Evolutionary conservation across 1,284 basidiomycete genomes (phyloP).

Genomic region (Melampsora allii-populina): DNA sequence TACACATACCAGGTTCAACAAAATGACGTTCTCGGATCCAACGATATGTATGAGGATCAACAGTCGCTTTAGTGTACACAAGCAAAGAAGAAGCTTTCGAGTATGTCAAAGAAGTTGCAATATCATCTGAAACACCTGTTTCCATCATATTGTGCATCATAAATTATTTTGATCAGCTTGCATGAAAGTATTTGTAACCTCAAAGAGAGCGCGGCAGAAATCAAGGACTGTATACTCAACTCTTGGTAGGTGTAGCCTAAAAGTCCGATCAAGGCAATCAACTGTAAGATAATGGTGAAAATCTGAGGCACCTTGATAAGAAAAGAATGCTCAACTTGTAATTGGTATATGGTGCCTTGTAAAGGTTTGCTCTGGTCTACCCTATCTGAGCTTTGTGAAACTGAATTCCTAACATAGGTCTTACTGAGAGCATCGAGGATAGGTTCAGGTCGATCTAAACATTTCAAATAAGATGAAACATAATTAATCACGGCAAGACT

Average conservation of each 20-base stretch:
- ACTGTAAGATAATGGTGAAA: background rate
- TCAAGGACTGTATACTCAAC: constrained; percentile 1
- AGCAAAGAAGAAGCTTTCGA: constrained; percentile 34
- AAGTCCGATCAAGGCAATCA: background rate
- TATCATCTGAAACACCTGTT: constrained; percentile 32
- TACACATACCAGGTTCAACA: constrained; percentile 17
- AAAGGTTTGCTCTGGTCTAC: background rate
- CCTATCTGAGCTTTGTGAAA: constrained; percentile 6
- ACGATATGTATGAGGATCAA: constrained; percentile 29
- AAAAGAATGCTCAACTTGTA: constrained; percentile 5
- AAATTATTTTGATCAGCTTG: background rate
- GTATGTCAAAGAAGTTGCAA: constrained; percentile 23
- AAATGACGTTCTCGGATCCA: constrained; percentile 23
- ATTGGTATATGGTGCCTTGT: constrained; percentile 30
- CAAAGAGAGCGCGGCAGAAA: background rate
- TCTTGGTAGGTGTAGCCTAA: constrained; percentile 38
- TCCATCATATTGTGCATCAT: background rate
- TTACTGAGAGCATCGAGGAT: constrained; percentile 15
- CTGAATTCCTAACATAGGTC: constrained; percentile 9
- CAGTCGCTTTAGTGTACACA: constrained; percentile 28
- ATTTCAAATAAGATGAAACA: background rate
- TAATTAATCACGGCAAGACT: background rate
- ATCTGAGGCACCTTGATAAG: background rate
- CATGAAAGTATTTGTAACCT: background rate
- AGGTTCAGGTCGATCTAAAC: constrained; percentile 18